phyloP scores from a whole-genome alignment of 768 basidiomycete genomes.

The Chiua virens region DNA sequence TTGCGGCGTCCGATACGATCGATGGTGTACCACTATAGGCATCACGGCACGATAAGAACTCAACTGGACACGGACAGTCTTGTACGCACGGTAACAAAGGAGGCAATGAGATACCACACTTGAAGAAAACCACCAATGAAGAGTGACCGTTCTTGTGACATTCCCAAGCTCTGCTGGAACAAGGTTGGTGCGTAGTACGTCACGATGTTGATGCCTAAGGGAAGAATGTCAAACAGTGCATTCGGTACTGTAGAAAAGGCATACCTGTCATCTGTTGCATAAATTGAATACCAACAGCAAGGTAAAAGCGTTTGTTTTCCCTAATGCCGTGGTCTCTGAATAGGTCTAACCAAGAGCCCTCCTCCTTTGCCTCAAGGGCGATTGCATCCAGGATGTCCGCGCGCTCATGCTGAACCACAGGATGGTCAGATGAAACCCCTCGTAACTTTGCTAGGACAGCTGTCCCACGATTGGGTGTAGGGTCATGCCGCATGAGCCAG shows the following conservation, averaged over 20 bases:
- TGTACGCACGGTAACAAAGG: conserved; percentile 3
- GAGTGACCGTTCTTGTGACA: conserved; percentile 4
- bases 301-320: conserved; percentile 6
- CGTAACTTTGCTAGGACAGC: conserved; percentile 2
- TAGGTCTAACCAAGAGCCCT: conserved; percentile 4
- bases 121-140: conserved; percentile 7
- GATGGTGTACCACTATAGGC: conserved; percentile 6
- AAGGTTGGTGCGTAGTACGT: conserved; percentile 9
- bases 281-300: conserved; percentile 8
- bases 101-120: conserved; percentile 8
- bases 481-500: conserved; percentile 6
- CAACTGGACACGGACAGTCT: no score
- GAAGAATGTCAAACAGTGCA: background rate
- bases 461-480: conserved; percentile 1
- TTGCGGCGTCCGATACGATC: conserved; percentile 8
- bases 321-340: conserved; percentile 7
- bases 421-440: background rate
- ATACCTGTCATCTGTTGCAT: conserved; percentile 12
- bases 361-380: conserved; percentile 2
- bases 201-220: conserved; percentile 6
- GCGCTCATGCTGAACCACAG: background rate
- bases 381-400: conserved; percentile 6
- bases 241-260: background rate
- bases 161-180: conserved; percentile 7
- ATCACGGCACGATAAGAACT: background rate